A percentile compares a stretch with the other conserved stretches of the same genome.
Evolutionary conservation across 305 asterid genomes (phyloP).

Genomic region (Fraxinus sp.): DNA sequence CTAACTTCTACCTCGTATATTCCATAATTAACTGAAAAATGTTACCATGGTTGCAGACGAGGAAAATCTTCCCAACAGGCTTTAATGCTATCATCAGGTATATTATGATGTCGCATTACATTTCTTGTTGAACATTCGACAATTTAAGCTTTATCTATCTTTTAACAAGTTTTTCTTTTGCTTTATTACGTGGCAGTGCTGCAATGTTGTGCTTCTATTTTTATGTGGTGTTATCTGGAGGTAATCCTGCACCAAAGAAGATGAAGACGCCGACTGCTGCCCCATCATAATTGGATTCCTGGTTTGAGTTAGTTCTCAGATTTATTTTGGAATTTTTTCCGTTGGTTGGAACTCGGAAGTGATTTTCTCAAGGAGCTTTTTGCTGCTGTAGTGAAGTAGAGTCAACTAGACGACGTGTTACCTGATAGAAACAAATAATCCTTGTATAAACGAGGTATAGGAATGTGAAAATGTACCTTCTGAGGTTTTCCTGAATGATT

Average conservation of each 20-base stretch:
- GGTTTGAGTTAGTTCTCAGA: not conserved
- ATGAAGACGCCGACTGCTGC: constrained; percentile 42
- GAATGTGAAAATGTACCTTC: not conserved
- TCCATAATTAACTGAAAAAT: constrained; percentile 14
- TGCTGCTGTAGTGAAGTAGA: not conserved
- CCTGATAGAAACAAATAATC: not conserved
- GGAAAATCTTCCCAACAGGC: constrained; percentile 61
- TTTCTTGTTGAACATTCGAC: not conserved
- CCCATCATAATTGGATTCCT: constrained; percentile 31
- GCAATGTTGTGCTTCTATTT: constrained; percentile 85
- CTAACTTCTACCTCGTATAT: constrained; percentile 1
- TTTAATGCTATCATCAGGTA: constrained; percentile 48
- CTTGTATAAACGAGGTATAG: not conserved
- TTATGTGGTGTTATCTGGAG: constrained; percentile 90
- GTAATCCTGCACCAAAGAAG: constrained; percentile 96
- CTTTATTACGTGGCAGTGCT: constrained; percentile 44
- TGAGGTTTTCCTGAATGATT: not conserved
- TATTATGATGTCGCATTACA: not conserved
- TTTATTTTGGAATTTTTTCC: not conserved
- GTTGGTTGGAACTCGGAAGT: not conserved
- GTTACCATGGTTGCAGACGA: constrained; percentile 47
- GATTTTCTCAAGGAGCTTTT: not conserved
- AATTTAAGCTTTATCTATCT: not conserved
- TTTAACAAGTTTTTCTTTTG: not conserved
- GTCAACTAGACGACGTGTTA: not conserved